Conservation (phyloP, 164 flowering plant genomes). For the Macadamia tetraphylla region DNA sequence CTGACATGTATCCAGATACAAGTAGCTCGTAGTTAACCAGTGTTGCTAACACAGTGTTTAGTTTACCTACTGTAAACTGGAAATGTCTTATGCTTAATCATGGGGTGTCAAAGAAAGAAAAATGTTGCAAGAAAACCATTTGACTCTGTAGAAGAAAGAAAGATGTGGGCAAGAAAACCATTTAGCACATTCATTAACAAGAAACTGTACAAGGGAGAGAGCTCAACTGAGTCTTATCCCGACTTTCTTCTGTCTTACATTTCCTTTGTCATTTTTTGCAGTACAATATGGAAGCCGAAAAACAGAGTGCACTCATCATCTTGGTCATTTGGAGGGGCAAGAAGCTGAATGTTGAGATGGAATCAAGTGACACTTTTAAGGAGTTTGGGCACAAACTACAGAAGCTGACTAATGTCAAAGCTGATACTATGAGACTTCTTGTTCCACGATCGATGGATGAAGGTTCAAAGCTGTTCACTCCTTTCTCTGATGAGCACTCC, state of each 20-base stretch:
- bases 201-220: too few species aligned
- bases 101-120: too few species aligned
- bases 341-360: conserved; percentile 43
- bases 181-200: too few species aligned
- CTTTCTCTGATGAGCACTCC: conserved; percentile 79
- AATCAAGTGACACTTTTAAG: conserved; percentile 40
- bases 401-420: conserved; percentile 56
- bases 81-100: too few species aligned
- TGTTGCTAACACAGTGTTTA: too few species aligned
- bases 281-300: conserved; percentile 37
- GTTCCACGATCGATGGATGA: conserved; percentile 45
- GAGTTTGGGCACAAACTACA: conserved; percentile 69
- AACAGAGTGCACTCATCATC: conserved; percentile 15
- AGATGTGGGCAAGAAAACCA: too few species aligned
- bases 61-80: too few species aligned
- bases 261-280: conserved; percentile 15
- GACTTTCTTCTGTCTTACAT: conserved; percentile 17
- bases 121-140: too few species aligned
- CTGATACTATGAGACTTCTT: conserved; percentile 75
- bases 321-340: conserved; percentile 65
- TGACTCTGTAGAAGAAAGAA: too few species aligned
- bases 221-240: background rate
- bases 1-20: too few species aligned
- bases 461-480: conserved; percentile 57
- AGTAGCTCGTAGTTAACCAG: too few species aligned